Evolutionary conservation across 441 rosid species (phyloP).

Genomic region (Erodium texanum): DNA sequence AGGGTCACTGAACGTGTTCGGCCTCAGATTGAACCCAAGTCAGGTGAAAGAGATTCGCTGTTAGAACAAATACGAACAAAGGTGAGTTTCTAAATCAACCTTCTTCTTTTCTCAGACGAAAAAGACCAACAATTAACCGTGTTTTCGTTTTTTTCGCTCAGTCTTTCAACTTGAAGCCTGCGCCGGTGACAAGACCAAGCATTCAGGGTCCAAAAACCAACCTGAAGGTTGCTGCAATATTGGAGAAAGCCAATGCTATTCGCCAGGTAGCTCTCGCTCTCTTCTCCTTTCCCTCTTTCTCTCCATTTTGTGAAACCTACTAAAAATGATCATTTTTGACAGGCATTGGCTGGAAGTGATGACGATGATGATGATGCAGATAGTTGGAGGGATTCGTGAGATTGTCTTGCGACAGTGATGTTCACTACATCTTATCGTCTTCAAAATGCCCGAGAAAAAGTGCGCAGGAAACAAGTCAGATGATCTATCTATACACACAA

Average conservation of each 20-base stretch:
- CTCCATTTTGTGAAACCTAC: not conserved
- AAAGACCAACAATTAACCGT: no score
- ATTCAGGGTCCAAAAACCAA: conserved; percentile 85
- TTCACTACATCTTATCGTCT: no score
- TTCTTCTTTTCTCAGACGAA: no score
- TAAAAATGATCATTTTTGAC: conserved; percentile 19
- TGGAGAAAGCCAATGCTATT: conserved; percentile 95
- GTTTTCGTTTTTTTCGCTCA: conserved; percentile 20
- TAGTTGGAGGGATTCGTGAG: conserved; percentile 61
- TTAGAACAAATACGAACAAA: conserved; percentile 84
- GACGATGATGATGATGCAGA: conserved; percentile 71
- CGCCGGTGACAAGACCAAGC: conserved; percentile 54
- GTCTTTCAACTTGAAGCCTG: conserved; percentile 89
- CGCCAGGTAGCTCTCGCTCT: conserved; percentile 64
- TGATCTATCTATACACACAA: no score
- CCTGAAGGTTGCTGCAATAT: conserved; percentile 84
- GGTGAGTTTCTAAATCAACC: no score
- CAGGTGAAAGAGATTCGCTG: conserved; percentile 71
- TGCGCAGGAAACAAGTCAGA: no score
- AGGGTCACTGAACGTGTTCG: conserved; percentile 60
- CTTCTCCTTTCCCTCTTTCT: conserved; percentile 2
- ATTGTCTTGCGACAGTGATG: not conserved
- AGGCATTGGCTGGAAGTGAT: conserved; percentile 92
- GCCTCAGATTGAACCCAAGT: conserved; percentile 49
- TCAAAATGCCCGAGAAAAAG: no score